Evolutionary conservation across 2,329 filamentous ascomycete species (phyloP).

Genomic region (Diaporthe citriasiana): DNA sequence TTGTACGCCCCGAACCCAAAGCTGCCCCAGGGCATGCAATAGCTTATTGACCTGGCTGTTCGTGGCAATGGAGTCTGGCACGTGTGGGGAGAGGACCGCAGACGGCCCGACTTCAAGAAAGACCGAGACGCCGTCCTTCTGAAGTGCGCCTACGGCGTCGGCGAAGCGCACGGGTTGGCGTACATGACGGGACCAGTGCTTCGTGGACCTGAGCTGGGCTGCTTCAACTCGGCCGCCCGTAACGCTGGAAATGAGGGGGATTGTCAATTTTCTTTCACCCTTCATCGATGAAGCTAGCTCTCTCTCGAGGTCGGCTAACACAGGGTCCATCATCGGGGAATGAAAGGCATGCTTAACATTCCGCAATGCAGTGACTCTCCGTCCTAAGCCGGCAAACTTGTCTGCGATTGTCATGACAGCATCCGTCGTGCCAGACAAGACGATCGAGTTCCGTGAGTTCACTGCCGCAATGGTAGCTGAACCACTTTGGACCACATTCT

Average conservation of each 20-base stretch:
- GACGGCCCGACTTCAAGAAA: conserved; percentile 30
- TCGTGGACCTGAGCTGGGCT: background rate
- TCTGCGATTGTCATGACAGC: conserved; percentile 1
- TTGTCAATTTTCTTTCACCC: background rate
- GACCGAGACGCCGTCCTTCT: background rate
- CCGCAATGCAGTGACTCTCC: background rate
- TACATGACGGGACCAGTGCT: conserved; percentile 19
- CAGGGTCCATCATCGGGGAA: conserved; percentile 25
- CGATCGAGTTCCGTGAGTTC: conserved; percentile 13
- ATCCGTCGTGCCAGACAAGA: conserved; percentile 8
- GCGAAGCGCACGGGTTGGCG: conserved; percentile 24
- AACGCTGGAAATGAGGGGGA: conserved; percentile 21
- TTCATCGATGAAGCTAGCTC: background rate
- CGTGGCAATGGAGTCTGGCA: background rate
- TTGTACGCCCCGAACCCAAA: conserved; percentile 25
- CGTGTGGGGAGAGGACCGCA: conserved; percentile 4
- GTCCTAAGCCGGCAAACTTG: background rate
- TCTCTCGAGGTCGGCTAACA: background rate
- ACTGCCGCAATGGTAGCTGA: conserved; percentile 6
- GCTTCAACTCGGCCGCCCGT: background rate
- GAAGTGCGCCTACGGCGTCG: background rate
- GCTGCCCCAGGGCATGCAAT: background rate
- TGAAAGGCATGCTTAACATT: conserved; percentile 21
- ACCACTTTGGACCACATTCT: background rate
- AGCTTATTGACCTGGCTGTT: conserved; percentile 8